Percentiles rank a stretch among this genome's conserved stretches.
phyloP scores from a whole-genome alignment of 2,329 filamentous ascomycete genomes.

The Anisogramma anomala region DNA sequence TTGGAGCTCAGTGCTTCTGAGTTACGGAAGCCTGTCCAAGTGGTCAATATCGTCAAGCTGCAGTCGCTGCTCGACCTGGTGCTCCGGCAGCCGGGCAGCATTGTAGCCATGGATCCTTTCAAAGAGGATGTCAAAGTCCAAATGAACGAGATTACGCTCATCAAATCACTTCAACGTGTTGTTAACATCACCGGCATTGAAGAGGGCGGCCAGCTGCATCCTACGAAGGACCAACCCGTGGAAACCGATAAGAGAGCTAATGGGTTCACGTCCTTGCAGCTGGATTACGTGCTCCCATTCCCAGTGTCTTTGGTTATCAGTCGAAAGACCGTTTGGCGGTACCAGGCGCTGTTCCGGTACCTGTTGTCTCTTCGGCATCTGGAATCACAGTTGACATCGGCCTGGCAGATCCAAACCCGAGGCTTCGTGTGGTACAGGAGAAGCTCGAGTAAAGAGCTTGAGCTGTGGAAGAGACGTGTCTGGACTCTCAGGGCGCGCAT shows the following conservation, averaged over 20 bases:
- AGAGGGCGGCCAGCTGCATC: conserved; percentile 71
- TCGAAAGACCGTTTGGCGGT: conserved; percentile 90
- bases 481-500: conserved; percentile 89
- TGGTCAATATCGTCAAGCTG: conserved; percentile 83
- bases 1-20: conserved; percentile 84
- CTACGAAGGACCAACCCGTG: conserved; percentile 53
- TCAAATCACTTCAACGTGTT: conserved; percentile 88
- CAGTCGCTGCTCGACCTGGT: conserved; percentile 94
- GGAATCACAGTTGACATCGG: conserved; percentile 73
- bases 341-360: conserved; percentile 92
- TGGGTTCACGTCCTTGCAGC: conserved; percentile 83
- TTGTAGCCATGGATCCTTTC: conserved; percentile 88
- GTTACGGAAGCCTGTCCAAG: conserved; percentile 76
- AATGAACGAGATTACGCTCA: conserved; percentile 90
- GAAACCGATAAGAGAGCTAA: conserved; percentile 78
- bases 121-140: conserved; percentile 97
- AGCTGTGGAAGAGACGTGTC: conserved; percentile 84
- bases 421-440: conserved; percentile 71
- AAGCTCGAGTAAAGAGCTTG: conserved; percentile 59
- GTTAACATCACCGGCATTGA: conserved; percentile 95
- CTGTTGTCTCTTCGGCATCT: conserved; percentile 80
- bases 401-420: conserved; percentile 84
- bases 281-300: conserved; percentile 91
- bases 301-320: conserved; percentile 92
- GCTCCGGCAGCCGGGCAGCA: conserved; percentile 86